phyloP scores from a whole-genome alignment of 148 eudicot genomes.

The Chenopodium formosanum region DNA sequence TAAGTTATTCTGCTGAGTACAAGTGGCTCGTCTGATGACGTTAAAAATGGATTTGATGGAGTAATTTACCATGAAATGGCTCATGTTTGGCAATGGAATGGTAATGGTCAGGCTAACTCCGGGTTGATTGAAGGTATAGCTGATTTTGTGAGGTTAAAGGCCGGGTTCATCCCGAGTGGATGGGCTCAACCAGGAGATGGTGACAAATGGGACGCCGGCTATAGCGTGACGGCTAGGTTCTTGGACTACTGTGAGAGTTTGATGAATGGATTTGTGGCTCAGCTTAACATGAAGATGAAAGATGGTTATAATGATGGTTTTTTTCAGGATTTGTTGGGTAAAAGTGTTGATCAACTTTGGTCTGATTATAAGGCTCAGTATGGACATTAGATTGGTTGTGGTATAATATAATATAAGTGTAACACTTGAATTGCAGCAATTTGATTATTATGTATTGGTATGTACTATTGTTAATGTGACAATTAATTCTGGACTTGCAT shows the following conservation, averaged over 20 bases:
- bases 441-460: too few species aligned
- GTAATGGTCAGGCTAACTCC: constrained; percentile 30
- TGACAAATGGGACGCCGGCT: constrained; percentile 38
- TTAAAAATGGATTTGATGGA: constrained; percentile 35
- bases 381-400: not conserved
- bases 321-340: constrained; percentile 33
- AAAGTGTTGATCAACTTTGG: constrained; percentile 26
- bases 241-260: constrained; percentile 55
- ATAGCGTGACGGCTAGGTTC: constrained; percentile 45
- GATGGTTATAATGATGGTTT: constrained; percentile 28
- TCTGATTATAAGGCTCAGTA: constrained; percentile 32
- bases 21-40: constrained; percentile 8
- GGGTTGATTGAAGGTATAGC: constrained; percentile 51
- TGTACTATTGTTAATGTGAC: too few species aligned
- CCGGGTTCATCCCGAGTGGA: constrained; percentile 29
- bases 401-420: too few species aligned
- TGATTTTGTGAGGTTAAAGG: constrained; percentile 46
- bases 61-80: constrained; percentile 52
- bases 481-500: too few species aligned
- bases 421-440: too few species aligned
- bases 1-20: constrained; percentile 6
- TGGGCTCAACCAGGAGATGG: constrained; percentile 52
- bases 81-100: constrained; percentile 52
- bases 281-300: constrained; percentile 44
- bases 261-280: constrained; percentile 41